Conservation (phyloP, 2,329 filamentous ascomycete genomes). For the Drechslerella stenobrocha region DNA sequence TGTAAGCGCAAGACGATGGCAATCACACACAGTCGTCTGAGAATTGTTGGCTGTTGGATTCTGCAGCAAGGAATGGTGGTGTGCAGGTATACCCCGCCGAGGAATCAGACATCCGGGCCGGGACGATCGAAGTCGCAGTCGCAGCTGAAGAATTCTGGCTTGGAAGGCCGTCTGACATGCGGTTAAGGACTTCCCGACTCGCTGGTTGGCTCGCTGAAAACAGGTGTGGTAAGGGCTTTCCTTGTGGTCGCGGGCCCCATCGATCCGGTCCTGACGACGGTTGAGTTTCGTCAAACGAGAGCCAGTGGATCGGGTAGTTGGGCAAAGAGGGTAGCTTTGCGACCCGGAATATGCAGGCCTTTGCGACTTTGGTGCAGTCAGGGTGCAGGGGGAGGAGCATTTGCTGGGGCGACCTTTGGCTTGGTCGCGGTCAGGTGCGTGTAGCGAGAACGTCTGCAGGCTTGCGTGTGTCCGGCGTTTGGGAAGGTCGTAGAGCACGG, state of each 20-base stretch:
- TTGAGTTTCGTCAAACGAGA: conserved; percentile 25
- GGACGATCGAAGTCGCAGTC: conserved; percentile 6
- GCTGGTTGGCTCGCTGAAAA: not conserved
- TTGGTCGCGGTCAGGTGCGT: too few relatives aligned
- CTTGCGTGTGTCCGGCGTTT: not conserved
- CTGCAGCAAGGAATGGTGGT: not conserved
- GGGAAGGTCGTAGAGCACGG: not conserved
- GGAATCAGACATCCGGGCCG: not conserved
- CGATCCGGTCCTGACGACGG: not conserved
- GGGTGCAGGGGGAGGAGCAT: too few relatives aligned
- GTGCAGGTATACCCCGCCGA: not conserved
- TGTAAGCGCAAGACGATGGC: too few relatives aligned
- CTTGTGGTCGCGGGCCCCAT: not conserved
- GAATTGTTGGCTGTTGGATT: too few relatives aligned
- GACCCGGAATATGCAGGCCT: conserved; percentile 11
- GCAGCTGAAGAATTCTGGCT: conserved; percentile 5
- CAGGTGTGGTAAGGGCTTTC: not conserved
- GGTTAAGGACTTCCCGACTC: not conserved
- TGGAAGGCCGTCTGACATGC: not conserved
- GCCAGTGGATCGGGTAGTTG: conserved; percentile 34
- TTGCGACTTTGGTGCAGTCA: too few relatives aligned
- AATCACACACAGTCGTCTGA: too few relatives aligned
- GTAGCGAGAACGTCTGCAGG: not conserved
- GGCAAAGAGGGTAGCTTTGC: conserved; percentile 3
- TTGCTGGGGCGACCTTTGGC: too few relatives aligned